Evolutionary conservation across 495 filamentous ascomycete species (phyloP), one percentile per base, ranked within the genome.

Genomic region (Penicillium dipodomyicola): DNA sequence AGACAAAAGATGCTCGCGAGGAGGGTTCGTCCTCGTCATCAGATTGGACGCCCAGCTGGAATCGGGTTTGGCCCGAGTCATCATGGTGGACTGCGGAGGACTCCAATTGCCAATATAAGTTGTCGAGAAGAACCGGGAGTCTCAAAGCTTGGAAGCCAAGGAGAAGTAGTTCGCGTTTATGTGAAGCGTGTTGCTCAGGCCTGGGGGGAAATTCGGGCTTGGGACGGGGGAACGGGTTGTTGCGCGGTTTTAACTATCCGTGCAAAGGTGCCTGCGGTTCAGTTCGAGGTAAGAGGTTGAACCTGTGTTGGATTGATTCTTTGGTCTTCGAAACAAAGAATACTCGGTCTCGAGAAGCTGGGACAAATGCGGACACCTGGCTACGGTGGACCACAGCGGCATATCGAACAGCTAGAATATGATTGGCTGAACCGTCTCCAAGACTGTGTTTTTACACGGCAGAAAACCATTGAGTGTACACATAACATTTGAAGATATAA

Each of bases 1-100:
- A 1, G 70, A 68, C 6, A 72, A 59, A 12, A 72, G 60, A 45
- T 57, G 48, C 9, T 29, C 8, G 0, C 4, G n/a, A 0, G 50
- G 53, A 3, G 23, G 27, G 46, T 62, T 62, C 0, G 6, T 37
- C 35, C 23, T 60, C 3, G 58, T 67, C 3, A 75, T 23, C 0
- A 39, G 47, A 49, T 52, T 65, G 12, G 61, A 60, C n/a, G 70
- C 58, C 25, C 52, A 55, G 48, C 68, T 72, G 11, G 71, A 51
- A 56, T 69, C 57, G 6, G 53, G 67, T 30, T 65, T 67, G 25
- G 48, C 20, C 35, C 4, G 59, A 25, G 32, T 6, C 4, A 10
- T 15, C 70, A 70, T 72, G 29, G 39, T 45, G 22, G 27, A 32
- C 5, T 11, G 39, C 22, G 22, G 30, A 15, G 8, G 29, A 20